A percentile compares a stretch with the other conserved stretches of the same genome.
These are phyloP conservation scores for Canariomyces notabilis DNA, from an alignment of 2,329 filamentous ascomycete genomes.

Conservation along the genomic window DNA sequence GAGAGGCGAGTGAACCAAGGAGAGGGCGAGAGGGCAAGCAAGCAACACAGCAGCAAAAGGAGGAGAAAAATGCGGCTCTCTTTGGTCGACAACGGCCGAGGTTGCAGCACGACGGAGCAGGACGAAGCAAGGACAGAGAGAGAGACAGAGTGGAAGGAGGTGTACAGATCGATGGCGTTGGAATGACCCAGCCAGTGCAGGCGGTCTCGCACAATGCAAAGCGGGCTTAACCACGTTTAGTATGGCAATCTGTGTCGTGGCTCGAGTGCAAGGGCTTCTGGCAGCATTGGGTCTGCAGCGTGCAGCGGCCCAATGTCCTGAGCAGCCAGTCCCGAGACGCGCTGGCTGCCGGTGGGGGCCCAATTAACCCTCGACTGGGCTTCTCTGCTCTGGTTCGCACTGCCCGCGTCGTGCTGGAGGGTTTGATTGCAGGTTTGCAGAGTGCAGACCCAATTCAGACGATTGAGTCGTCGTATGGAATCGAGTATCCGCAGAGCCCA, in stretches of 20 bases:
- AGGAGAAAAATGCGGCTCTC: slow-evolving; percentile 17
- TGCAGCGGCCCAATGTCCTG: slow-evolving; percentile 32
- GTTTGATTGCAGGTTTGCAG: slow-evolving; percentile 10
- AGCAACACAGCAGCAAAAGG: slow-evolving; percentile 5
- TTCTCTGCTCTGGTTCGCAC: slow-evolving; percentile 18
- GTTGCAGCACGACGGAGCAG: slow-evolving; percentile 17
- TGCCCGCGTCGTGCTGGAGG: slow-evolving; percentile 12
- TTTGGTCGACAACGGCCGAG: slow-evolving; percentile 23
- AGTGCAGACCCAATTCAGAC: slow-evolving; percentile 14
- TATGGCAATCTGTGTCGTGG: slow-evolving; percentile 35
- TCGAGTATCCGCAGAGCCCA: no score
- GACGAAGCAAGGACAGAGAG: no score
- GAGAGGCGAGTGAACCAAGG: background rate
- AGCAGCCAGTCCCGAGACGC: slow-evolving; percentile 24
- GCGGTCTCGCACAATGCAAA: slow-evolving; percentile 24
- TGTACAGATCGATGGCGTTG: slow-evolving; percentile 19
- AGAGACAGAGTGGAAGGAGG: slow-evolving; percentile 12
- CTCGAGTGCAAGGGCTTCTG: slow-evolving; percentile 37
- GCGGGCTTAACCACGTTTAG: slow-evolving; percentile 32
- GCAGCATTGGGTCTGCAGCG: slow-evolving; percentile 29
- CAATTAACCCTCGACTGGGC: slow-evolving; percentile 22
- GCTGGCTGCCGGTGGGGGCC: slow-evolving; percentile 21
- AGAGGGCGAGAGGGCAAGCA: slow-evolving; percentile 5
- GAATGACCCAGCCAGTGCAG: slow-evolving; percentile 21
- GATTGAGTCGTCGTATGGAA: no score